A percentile compares a stretch with the other conserved stretches of the same genome.
Evolutionary conservation across 2,329 filamentous ascomycete genomes (phyloP).

Genomic region (Bipolaris gigantea): DNA sequence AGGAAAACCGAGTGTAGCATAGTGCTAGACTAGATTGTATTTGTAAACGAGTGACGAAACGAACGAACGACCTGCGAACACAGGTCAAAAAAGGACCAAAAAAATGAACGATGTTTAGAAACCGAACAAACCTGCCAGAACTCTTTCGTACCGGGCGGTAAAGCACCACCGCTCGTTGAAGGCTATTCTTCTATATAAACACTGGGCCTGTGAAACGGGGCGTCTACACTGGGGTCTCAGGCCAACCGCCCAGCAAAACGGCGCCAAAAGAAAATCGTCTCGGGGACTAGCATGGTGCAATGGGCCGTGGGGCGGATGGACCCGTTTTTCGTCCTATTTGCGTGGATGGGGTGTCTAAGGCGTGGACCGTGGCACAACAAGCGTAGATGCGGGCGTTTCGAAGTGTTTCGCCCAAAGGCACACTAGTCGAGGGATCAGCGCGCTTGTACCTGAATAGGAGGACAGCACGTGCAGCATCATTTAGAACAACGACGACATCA

Average conservation of each 20-base stretch:
- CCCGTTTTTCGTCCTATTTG: constrained; percentile 13
- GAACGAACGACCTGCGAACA: constrained; percentile 41
- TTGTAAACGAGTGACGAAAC: constrained; percentile 33
- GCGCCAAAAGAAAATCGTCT: constrained; percentile 17
- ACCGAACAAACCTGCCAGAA: constrained; percentile 24
- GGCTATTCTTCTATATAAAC: constrained; percentile 24
- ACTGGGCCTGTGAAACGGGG: constrained; percentile 24
- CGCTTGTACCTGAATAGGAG: constrained; percentile 10
- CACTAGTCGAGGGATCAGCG: constrained; percentile 24
- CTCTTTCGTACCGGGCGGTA: constrained; percentile 24
- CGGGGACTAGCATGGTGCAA: constrained; percentile 21
- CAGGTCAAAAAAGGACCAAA: constrained; percentile 24
- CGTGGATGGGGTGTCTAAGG: constrained; percentile 17
- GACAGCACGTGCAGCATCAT: not conserved
- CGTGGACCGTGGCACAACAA: constrained; percentile 18
- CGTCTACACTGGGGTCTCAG: constrained; percentile 20
- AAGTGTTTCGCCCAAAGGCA: constrained; percentile 26
- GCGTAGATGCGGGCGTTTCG: constrained; percentile 31
- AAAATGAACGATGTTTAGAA: constrained; percentile 17
- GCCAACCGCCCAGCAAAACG: constrained; percentile 15
- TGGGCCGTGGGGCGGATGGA: constrained; percentile 15
- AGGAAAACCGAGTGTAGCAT: constrained; percentile 38
- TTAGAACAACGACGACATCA: not conserved
- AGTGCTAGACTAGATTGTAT: constrained; percentile 24
- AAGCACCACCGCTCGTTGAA: constrained; percentile 9